Evolutionary conservation across 805 yeast species (phyloP), one percentile per base, ranked within the genome.

Genomic region (Lachancea cidri): DNA sequence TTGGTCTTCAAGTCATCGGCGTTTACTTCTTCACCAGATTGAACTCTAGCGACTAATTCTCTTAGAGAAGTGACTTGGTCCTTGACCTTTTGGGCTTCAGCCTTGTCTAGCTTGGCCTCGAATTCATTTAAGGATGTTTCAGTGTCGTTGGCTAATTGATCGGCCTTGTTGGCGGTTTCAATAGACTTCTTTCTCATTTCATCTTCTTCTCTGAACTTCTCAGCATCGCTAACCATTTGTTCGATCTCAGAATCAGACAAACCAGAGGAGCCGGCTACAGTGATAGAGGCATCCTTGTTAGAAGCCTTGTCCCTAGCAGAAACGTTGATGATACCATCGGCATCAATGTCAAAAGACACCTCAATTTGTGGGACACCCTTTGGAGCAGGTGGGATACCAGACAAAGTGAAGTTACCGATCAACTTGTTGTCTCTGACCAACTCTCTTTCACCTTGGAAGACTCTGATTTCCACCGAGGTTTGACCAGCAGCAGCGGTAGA

Each of bases 361-460:
- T 79, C 83, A 49, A 84, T 80, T 64, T 83, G 89, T 36, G 94
- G 91, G 40, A 77, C 79, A 54, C 94, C 93, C 66, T 85, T 84
- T 54, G 88, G 86, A 44, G 84, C 82, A 20, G 80, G 75, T 42
- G 94, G 96, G 57, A 88, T 88, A 71, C 96, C 96, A 52, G 93
- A 75, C 61, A 88, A 78, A 49, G 95, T 88, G 74, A 88, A 88
- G 86, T 89, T 89, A 72, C 97, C 97, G 67, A 88, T 87, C 67
- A 89, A 79, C 76, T 89, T 88, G 86, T 88, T 88, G 77, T 88
- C 97, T 74, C 95, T 84, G 62, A 91, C 95, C 64, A 89, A 81
- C 74, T 88, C 96, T 78, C 97, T 86, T 79, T 88, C 97, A 77
- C 97, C 97, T 76, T 88, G 96, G 96, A 86, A 89, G 47, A 88